Evolutionary conservation across 768 basidiomycete genomes (phyloP).

Genomic region (Gymnopilus dilepis): DNA sequence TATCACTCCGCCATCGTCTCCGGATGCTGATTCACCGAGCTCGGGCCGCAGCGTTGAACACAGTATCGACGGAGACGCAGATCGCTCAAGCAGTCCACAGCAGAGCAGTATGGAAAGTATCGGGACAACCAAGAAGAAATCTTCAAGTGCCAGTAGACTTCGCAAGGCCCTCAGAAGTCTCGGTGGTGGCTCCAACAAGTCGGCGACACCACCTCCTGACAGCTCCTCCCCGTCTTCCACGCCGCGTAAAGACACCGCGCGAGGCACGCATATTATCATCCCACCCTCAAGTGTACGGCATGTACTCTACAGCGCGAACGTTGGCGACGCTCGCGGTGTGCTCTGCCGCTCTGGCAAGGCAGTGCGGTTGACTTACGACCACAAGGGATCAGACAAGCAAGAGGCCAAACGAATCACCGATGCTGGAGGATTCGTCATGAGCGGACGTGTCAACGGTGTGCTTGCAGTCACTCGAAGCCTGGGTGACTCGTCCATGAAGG

Average conservation of each 20-base stretch:
- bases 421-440: slow-evolving; percentile 98
- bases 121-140: slow-evolving; percentile 49
- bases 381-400: slow-evolving; percentile 96
- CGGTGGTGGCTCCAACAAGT: slow-evolving; percentile 40
- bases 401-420: slow-evolving; percentile 98
- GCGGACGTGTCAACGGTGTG: slow-evolving; percentile 97
- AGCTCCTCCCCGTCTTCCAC: slow-evolving; percentile 39
- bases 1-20: slow-evolving; percentile 42
- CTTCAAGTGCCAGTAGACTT: slow-evolving; percentile 54
- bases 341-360: slow-evolving; percentile 90
- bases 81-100: slow-evolving; percentile 37
- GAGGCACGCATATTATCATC: slow-evolving; percentile 38
- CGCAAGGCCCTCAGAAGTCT: slow-evolving; percentile 61
- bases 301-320: slow-evolving; percentile 94
- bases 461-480: slow-evolving; percentile 94
- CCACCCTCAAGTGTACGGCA: slow-evolving; percentile 63
- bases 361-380: slow-evolving; percentile 94
- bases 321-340: slow-evolving; percentile 94
- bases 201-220: slow-evolving; percentile 36
- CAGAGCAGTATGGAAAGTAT: slow-evolving; percentile 50
- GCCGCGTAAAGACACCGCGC: slow-evolving; percentile 34
- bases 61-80: slow-evolving; percentile 35
- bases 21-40: slow-evolving; percentile 38
- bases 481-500: slow-evolving; percentile 98
- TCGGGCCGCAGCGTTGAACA: slow-evolving; percentile 38